Evolutionary conservation across 495 filamentous ascomycete genomes (phyloP).

Genomic region (Podospora didyma): DNA sequence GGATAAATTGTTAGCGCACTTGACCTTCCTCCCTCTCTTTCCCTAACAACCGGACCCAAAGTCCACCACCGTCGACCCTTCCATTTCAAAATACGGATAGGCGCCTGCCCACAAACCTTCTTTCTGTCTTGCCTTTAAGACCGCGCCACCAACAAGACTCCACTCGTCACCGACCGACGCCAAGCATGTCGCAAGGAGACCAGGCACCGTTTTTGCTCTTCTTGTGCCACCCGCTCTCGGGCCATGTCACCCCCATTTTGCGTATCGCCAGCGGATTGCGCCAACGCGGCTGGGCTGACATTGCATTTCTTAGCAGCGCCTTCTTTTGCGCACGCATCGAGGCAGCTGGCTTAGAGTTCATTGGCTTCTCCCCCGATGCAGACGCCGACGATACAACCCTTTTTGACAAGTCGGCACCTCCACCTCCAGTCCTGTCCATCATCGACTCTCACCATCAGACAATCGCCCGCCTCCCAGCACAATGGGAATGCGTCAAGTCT

Average conservation of each 20-base stretch:
- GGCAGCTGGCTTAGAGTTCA: conserved; percentile 24
- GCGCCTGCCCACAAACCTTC: too few relatives aligned
- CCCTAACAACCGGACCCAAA: too few relatives aligned
- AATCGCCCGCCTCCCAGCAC: conserved; percentile 21
- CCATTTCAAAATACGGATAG: too few relatives aligned
- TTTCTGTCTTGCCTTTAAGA: too few relatives aligned
- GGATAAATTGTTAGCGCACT: too few relatives aligned
- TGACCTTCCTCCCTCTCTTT: too few relatives aligned
- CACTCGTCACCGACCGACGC: too few relatives aligned
- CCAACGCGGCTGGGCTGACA: conserved; percentile 8
- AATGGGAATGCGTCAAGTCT: conserved; percentile 18
- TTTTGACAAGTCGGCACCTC: conserved; percentile 11
- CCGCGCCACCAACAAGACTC: too few relatives aligned
- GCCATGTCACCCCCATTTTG: conserved; percentile 29
- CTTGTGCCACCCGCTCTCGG: conserved; percentile 25
- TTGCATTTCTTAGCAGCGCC: conserved; percentile 27
- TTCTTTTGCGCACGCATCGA: conserved; percentile 24
- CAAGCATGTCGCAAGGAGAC: neutral
- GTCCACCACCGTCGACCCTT: too few relatives aligned
- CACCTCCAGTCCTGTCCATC: conserved; percentile 7
- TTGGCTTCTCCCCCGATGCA: conserved; percentile 25
- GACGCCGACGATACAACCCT: conserved; percentile 26
- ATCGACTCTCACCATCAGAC: conserved; percentile 20
- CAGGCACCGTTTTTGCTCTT: conserved; percentile 19
- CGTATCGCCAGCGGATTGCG: conserved; percentile 25